phyloP scores from a whole-genome alignment of 106 monocot genomes.

The Amphibolis antarctica region DNA sequence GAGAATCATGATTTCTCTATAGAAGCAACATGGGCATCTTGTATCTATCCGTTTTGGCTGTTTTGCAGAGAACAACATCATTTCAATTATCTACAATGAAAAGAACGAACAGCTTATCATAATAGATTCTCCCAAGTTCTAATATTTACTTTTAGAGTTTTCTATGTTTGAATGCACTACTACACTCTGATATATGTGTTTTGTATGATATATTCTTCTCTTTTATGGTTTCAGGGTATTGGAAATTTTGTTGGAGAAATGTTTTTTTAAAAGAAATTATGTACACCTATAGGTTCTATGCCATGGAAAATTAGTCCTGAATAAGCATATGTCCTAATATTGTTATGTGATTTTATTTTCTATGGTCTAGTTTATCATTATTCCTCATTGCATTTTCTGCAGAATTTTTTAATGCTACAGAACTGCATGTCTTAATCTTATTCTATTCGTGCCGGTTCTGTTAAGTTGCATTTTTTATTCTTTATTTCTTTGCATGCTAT shows the following conservation, averaged over 20 bases:
- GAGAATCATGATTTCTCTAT: too few relatives aligned
- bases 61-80: not conserved
- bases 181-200: too few relatives aligned
- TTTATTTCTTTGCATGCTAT: not conserved
- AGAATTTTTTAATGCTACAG: not conserved
- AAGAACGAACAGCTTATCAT: not conserved
- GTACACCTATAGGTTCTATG: not conserved
- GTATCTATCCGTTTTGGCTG: not conserved
- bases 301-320: not conserved
- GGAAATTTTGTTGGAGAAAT: not conserved
- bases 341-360: not conserved
- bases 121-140: not conserved
- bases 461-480: not conserved
- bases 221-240: too few relatives aligned
- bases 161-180: too few relatives aligned
- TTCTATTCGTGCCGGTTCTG: not conserved
- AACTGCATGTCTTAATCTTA: not conserved
- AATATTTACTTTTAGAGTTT: not conserved
- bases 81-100: not conserved
- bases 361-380: not conserved
- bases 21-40: not conserved
- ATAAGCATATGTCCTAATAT: not conserved
- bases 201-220: too few relatives aligned
- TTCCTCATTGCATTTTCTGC: not conserved
- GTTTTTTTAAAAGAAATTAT: not conserved